Evolutionary conservation across 2,329 filamentous ascomycete species (phyloP).

Genomic region (Domatiomyces catenatus): DNA sequence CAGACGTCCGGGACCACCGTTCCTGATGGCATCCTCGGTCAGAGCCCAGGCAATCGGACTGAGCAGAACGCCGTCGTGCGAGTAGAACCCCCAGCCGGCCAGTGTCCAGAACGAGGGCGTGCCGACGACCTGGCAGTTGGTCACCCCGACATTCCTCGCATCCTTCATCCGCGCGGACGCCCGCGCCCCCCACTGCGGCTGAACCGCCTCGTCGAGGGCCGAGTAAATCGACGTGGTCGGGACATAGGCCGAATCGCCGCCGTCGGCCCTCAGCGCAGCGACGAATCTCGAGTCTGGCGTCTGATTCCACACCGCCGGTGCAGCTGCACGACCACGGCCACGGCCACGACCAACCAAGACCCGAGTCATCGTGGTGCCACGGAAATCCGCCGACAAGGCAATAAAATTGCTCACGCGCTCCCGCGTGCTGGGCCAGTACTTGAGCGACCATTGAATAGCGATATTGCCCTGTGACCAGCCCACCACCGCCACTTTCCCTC

Average conservation of each 20-base stretch:
- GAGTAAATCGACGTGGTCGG: conserved; percentile 41
- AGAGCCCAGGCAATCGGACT: conserved; percentile 31
- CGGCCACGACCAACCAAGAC: conserved; percentile 7
- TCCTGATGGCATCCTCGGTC: conserved; percentile 33
- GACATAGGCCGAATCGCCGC: conserved; percentile 39
- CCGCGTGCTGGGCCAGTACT: conserved; percentile 41
- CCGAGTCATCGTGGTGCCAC: conserved; percentile 26
- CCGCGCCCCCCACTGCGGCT: conserved; percentile 32
- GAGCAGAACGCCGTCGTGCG: conserved; percentile 37
- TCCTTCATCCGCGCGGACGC: conserved; percentile 32
- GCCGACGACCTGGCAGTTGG: conserved; percentile 35
- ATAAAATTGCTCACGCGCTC: conserved; percentile 35
- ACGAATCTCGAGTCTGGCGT: conserved; percentile 31
- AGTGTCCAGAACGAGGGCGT: conserved; percentile 12
- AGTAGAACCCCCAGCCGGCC: conserved; percentile 31
- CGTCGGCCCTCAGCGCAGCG: conserved; percentile 26
- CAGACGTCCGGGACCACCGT: conserved; percentile 31
- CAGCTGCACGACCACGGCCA: conserved; percentile 16
- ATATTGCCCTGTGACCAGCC: conserved; percentile 43
- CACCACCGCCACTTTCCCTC: conserved; percentile 29
- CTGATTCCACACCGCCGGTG: conserved; percentile 35
- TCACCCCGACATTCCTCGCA: conserved; percentile 30
- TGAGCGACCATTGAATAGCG: conserved; percentile 41
- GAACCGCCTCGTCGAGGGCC: conserved; percentile 36
- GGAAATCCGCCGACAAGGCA: conserved; percentile 38